Evolutionary conservation across 1,284 basidiomycete genomes (phyloP), one percentile per base, ranked within the genome.

Genomic region (Lentinus polychrous): DNA sequence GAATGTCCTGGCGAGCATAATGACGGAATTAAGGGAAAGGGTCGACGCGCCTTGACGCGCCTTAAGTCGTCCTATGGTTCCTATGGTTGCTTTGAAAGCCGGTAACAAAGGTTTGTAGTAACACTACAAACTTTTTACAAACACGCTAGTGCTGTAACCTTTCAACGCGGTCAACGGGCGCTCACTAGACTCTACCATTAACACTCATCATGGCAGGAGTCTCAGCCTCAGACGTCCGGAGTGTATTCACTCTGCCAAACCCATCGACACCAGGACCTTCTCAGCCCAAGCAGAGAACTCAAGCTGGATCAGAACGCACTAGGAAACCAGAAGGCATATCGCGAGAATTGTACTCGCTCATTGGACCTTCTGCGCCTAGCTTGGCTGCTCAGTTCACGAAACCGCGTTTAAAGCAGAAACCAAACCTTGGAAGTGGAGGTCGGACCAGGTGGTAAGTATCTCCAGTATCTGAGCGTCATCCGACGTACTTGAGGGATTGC

Each of bases 281-380:
- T 74, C 53, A 66, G 66, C 37, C 36, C 64, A 40, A 40, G 20
- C 31, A 22, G 15, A 27, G 17, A 14, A 32, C 14, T 4, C 10
- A 68, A 7, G 52, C 60, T 15, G 57, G 71, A 0, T 51, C 72
- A 2, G 63, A 61, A 47, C 60, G 60, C 38, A 52, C 58, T 33
- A 74, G 76, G 58, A 91, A 90, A 65, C 88, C 87, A 1, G 90
- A 93, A 31, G 95, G 94, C 20, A 95, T 98, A 55, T 87, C 92
- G 0, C 76, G 94, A 55, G 94, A 98, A 66, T 76, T 99, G 2
- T 97, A 91, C 66, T 86, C 91, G 0, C 79, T 99, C 51, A 95
- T 99, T 55, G 96, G 95, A 15, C 84, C 92, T 56, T 90, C 91
- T 49, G 86, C 87, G 4, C 92, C 94, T 1, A 85, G 86, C 0